Evolutionary conservation across 1,284 basidiomycete genomes (phyloP), one percentile per base, ranked within the genome.

Genomic region (Pisolithus thermaeus): DNA sequence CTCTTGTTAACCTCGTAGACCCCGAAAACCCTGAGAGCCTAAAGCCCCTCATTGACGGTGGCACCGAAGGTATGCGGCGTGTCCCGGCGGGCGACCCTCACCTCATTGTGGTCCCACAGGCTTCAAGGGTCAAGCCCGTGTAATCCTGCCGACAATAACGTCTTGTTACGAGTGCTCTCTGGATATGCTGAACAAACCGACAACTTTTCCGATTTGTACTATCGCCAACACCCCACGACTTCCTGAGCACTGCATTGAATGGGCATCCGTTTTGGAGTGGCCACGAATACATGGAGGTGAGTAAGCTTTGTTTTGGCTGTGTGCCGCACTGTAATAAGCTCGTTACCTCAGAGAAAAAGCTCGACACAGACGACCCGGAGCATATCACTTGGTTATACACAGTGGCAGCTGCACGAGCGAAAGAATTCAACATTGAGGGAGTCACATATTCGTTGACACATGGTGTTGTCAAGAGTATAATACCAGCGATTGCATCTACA

Each of bases 211-310:
- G 0, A 98, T 99, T 57, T 99, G 97, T 68, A 99, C 97, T 1
- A 98, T 99, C 57, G 97, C 97, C 52, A 99, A 99, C 65, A 99
- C 97, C 0, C 97, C 97, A 16, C 88, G 97, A 52, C 76, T 99
- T 30, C 97, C 97, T 3, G 97, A 99, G 68, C 97, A 99, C 67
- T 99, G 97, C 66, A 98, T 99, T 65, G 97, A 99, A 71, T 99
- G 97, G 96, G 97, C 97, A 0, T 95, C 91, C 45, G 95, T 99
- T n/a, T 76, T 99, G 35, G 95, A 99, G 70, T 99, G 97, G 97
- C 96, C 96, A 4, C 83, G 84, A 35, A 83, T 93, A 1, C 87
- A 90, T 61, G 90, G 88, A 68, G 91, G 93, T 92, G 51, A 52
- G 74, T 45, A 48, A 43, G 5, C 38, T 49, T 8, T 43, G 40